These are phyloP conservation scores for Lipomyces mesembrius DNA, from an alignment of 805 yeast genomes.

Conservation along the genomic window DNA sequence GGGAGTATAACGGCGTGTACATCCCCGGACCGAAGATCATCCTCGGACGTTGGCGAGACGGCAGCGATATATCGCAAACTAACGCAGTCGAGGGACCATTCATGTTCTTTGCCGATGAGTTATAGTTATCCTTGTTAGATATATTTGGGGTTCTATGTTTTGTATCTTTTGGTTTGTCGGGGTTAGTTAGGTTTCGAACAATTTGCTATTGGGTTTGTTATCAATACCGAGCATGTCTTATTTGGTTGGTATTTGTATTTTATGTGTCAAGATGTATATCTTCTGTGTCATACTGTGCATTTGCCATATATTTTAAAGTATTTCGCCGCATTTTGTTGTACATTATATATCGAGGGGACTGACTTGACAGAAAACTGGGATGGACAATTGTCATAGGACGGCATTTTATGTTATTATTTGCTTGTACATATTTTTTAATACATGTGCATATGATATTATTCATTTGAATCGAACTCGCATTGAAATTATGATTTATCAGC, in stretches of 20 bases:
- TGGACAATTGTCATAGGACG: too few relatives aligned
- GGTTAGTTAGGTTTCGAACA: neutral
- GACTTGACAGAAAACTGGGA: neutral
- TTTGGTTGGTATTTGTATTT: neutral
- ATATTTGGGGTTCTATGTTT: neutral
- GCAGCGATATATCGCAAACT: slow-evolving; percentile 18
- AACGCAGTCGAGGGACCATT: slow-evolving; percentile 37
- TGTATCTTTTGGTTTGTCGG: neutral
- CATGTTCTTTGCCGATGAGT: slow-evolving; percentile 33
- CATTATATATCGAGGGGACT: neutral
- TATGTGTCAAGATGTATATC: neutral
- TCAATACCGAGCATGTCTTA: neutral
- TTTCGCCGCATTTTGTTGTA: neutral
- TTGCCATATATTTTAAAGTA: neutral
- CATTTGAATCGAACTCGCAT: neutral
- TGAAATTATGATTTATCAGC: neutral
- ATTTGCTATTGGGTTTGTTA: neutral
- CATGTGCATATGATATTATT: neutral
- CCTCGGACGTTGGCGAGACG: slow-evolving; percentile 36
- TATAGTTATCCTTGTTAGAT: slow-evolving; percentile 1
- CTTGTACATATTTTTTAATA: neutral
- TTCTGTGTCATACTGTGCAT: neutral
- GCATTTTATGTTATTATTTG: neutral
- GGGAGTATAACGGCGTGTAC: slow-evolving; percentile 37
- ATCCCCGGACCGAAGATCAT: slow-evolving; percentile 36